phyloP scores from a whole-genome alignment of 257 asterid species.

The Mentha longifolia region DNA sequence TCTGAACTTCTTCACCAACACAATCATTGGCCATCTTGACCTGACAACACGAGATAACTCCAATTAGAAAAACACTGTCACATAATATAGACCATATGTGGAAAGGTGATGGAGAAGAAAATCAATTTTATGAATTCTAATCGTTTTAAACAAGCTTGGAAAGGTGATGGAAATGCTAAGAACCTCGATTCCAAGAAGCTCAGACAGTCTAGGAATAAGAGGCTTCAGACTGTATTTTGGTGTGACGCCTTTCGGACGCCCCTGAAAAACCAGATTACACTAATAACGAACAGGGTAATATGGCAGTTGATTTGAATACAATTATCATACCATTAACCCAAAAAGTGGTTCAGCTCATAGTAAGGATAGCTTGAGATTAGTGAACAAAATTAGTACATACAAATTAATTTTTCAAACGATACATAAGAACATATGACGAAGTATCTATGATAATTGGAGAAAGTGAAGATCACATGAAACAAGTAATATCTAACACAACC shows the following conservation, averaged over 20 bases:
- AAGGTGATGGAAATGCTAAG: slow-evolving; percentile 4
- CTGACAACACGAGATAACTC: slow-evolving; percentile 36
- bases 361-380: neutral
- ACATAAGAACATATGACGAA: neutral
- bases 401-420: neutral
- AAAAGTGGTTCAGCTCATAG: neutral
- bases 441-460: neutral
- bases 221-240: slow-evolving; percentile 98
- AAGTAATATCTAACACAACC: neutral
- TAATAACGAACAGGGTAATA: neutral
- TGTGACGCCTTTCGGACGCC: slow-evolving; percentile 90
- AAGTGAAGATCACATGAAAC: slow-evolving; percentile 17
- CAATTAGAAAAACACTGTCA: slow-evolving; percentile 14
- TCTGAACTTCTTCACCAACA: slow-evolving; percentile 77
- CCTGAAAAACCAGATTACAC: slow-evolving; percentile 49
- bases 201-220: slow-evolving; percentile 81
- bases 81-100: neutral
- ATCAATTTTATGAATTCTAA: no score
- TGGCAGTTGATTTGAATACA: neutral
- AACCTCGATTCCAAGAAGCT: slow-evolving; percentile 81
- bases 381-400: neutral
- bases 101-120: no score
- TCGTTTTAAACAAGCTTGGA: no score
- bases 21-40: slow-evolving; percentile 85
- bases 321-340: neutral